phyloP scores from a whole-genome alignment of 108 stramenopile species.

The Nannochloropsis gaditana region DNA sequence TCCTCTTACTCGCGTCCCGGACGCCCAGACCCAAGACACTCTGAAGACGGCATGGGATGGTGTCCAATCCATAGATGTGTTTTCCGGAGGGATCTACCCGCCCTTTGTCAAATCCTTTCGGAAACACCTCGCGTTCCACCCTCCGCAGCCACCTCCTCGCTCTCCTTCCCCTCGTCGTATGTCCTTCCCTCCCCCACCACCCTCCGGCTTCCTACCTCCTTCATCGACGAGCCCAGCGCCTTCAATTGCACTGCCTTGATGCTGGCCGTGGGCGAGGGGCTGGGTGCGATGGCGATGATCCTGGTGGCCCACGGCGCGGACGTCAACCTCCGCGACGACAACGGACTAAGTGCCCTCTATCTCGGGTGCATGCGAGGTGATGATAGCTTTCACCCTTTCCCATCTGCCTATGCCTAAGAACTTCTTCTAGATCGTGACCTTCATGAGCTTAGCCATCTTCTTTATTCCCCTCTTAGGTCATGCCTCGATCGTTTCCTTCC shows the following conservation, averaged over 20 bases:
- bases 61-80: neutral
- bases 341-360: neutral
- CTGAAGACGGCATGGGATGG: neutral
- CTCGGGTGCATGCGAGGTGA: neutral
- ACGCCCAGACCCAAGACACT: too few relatives aligned
- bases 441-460: neutral
- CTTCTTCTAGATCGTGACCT: too few relatives aligned
- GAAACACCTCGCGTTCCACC: neutral
- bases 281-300: neutral
- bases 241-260: neutral
- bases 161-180: neutral
- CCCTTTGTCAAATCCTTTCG: neutral
- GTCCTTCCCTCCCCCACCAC: neutral
- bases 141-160: neutral
- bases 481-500: neutral
- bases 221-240: neutral
- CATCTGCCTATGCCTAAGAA: neutral
- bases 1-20: too few relatives aligned
- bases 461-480: neutral
- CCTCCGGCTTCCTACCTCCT: neutral
- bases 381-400: neutral
- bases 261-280: neutral
- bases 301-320: neutral
- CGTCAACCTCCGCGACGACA: neutral
- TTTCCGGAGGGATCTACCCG: neutral